Percentiles rank a stretch among this genome's conserved stretches.
Evolutionary conservation across 2,329 filamentous ascomycete species (phyloP).

Genomic region (Colletotrichum lentis): DNA sequence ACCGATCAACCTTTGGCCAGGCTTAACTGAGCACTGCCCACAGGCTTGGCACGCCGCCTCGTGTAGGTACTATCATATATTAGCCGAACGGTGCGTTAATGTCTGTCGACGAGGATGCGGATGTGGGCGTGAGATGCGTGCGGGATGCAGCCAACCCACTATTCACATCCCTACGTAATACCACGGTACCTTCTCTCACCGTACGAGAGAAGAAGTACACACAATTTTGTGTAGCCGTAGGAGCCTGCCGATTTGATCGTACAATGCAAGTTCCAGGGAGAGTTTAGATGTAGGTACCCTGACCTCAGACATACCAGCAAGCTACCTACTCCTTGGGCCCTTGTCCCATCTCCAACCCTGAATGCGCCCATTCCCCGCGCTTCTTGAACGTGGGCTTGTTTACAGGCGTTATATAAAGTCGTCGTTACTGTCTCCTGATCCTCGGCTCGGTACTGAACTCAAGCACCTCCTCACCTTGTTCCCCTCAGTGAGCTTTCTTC

Average conservation of each 20-base stretch:
- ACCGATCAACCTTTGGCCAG: constrained; percentile 15
- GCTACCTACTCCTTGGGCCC: constrained; percentile 21
- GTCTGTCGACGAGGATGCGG: constrained; percentile 17
- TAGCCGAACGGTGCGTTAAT: constrained; percentile 27
- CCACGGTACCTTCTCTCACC: too few species aligned
- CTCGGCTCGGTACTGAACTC: neutral
- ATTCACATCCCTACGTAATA: constrained; percentile 5
- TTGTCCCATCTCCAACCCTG: constrained; percentile 20
- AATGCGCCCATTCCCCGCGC: constrained; percentile 32
- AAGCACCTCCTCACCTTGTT: constrained; percentile 12
- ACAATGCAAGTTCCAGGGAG: constrained; percentile 21
- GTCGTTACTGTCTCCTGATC: neutral
- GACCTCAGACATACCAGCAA: constrained; percentile 33
- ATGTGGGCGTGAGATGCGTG: constrained; percentile 20
- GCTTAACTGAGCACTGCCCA: neutral
- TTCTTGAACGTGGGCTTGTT: constrained; percentile 9
- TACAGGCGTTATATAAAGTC: constrained; percentile 23
- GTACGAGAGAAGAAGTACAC: constrained; percentile 1
- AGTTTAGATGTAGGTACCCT: constrained; percentile 28
- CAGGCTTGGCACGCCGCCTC: constrained; percentile 16
- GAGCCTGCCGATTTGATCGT: constrained; percentile 20
- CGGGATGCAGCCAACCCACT: constrained; percentile 20
- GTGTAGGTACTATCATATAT: constrained; percentile 24
- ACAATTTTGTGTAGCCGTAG: constrained; percentile 11
- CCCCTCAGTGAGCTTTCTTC: constrained; percentile 4